A percentile compares a stretch with the other conserved stretches of the same genome.
These are phyloP conservation scores for Collybia sp. DNA, from an alignment of 768 basidiomycete species.

Conservation along the genomic window DNA sequence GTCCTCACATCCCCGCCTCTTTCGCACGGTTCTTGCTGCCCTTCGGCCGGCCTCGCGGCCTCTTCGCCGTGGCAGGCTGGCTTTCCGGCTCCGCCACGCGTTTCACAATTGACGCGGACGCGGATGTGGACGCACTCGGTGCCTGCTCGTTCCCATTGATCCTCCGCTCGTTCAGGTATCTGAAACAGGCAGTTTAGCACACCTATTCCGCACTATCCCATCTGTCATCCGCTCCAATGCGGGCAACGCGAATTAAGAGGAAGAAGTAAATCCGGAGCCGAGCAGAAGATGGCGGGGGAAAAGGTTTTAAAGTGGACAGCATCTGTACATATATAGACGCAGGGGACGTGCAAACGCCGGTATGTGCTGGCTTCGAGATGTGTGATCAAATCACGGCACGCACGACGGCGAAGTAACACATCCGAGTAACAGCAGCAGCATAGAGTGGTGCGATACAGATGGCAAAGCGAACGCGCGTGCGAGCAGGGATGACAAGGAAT, in stretches of 20 bases:
- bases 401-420: too few relatives aligned
- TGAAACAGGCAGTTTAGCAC: slow-evolving; percentile 16
- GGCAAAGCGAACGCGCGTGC: too few relatives aligned
- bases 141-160: slow-evolving; percentile 39
- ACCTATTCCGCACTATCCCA: background rate
- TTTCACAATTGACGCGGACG: slow-evolving; percentile 22
- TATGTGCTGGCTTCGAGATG: too few relatives aligned
- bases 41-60: slow-evolving; percentile 63
- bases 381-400: background rate
- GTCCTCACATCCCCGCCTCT: slow-evolving; percentile 2
- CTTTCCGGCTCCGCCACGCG: slow-evolving; percentile 19
- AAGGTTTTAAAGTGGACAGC: background rate
- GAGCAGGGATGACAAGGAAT: background rate
- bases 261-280: too few relatives aligned
- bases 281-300: background rate
- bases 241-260: too few relatives aligned
- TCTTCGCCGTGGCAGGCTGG: slow-evolving; percentile 29
- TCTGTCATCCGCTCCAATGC: too few relatives aligned
- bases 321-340: slow-evolving; percentile 1
- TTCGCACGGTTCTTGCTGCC: slow-evolving; percentile 57
- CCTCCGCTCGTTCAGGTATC: slow-evolving; percentile 61
- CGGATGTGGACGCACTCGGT: slow-evolving; percentile 9
- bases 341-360: background rate
- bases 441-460: too few relatives aligned
- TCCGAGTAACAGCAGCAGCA: too few relatives aligned